phyloP scores from a whole-genome alignment of 352 stramenopile species.

The Blastocystis sp. region DNA sequence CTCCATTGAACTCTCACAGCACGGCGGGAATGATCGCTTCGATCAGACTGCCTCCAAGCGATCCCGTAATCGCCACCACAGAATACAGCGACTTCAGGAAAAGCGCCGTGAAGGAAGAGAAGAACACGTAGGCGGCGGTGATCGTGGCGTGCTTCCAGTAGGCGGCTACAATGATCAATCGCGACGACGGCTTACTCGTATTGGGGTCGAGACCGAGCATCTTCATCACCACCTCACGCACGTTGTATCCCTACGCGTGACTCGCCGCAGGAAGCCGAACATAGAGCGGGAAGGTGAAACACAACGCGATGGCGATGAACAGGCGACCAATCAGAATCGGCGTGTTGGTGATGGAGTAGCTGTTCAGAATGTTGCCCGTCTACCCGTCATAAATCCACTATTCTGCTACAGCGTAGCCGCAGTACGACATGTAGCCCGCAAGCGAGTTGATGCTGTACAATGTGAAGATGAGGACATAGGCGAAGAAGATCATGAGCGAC shows the following conservation, averaged over 20 bases:
- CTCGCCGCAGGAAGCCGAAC: not conserved
- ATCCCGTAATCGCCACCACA: constrained; percentile 56
- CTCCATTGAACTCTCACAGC: not conserved
- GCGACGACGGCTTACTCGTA: not conserved
- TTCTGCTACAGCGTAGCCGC: constrained; percentile 37
- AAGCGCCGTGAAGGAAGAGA: constrained; percentile 54
- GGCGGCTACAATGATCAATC: not conserved
- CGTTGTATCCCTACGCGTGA: constrained; percentile 43
- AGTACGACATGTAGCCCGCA: constrained; percentile 69
- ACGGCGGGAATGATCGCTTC: constrained; percentile 68
- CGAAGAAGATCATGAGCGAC: constrained; percentile 45
- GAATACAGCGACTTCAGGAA: constrained; percentile 53
- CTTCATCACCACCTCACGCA: constrained; percentile 68
- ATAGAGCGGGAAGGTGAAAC: constrained; percentile 74
- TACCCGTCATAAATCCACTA: not conserved
- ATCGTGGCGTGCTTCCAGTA: constrained; percentile 63
- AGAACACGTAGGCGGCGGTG: constrained; percentile 55
- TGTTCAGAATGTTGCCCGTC: constrained; percentile 70
- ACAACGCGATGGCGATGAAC: constrained; percentile 62
- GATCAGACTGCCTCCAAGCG: constrained; percentile 59
- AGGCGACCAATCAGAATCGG: constrained; percentile 48
- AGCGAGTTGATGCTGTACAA: constrained; percentile 69
- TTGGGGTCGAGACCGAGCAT: not conserved
- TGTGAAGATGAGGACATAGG: constrained; percentile 66
- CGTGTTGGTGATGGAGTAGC: constrained; percentile 8